These are phyloP conservation scores for Alternaria triticina DNA, from an alignment of 2,329 filamentous ascomycete genomes.

Conservation along the genomic window DNA sequence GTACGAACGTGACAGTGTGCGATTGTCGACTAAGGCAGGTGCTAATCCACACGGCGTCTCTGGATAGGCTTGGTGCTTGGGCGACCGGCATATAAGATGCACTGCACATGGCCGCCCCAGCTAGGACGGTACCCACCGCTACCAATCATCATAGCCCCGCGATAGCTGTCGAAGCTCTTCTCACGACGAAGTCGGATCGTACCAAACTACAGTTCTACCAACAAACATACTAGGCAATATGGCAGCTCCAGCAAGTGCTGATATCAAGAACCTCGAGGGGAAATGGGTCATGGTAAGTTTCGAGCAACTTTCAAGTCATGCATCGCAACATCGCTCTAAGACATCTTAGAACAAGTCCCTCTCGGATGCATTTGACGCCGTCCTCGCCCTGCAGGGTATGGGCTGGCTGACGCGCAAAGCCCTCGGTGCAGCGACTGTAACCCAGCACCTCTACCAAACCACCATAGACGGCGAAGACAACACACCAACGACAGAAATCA, in stretches of 20 bases:
- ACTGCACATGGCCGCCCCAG: neutral
- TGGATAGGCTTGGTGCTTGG: slow-evolving; percentile 14
- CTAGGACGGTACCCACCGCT: neutral
- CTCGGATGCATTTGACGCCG: slow-evolving; percentile 71
- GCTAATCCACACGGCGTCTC: slow-evolving; percentile 13
- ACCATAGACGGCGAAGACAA: slow-evolving; percentile 27
- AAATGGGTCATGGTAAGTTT: slow-evolving; percentile 47
- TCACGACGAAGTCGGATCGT: neutral
- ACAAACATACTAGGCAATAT: slow-evolving; percentile 26
- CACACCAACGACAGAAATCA: slow-evolving; percentile 61
- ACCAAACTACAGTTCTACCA: neutral
- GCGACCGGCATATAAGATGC: slow-evolving; percentile 19
- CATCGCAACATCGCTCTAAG: neutral
- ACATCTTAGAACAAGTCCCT: slow-evolving; percentile 72
- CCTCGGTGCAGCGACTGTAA: slow-evolving; percentile 72
- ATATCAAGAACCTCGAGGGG: slow-evolving; percentile 46
- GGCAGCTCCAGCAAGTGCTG: slow-evolving; percentile 45
- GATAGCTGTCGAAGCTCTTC: slow-evolving; percentile 2
- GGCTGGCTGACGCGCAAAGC: slow-evolving; percentile 74
- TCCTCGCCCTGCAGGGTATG: slow-evolving; percentile 66
- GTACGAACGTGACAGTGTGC: slow-evolving; percentile 15
- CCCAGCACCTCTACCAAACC: slow-evolving; percentile 61
- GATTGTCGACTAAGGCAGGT: slow-evolving; percentile 21
- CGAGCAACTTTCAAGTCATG: neutral
- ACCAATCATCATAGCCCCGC: slow-evolving; percentile 5